These are phyloP conservation scores for Fusarium circinatum DNA, from an alignment of 2,329 filamentous ascomycete species.

Conservation along the genomic window DNA sequence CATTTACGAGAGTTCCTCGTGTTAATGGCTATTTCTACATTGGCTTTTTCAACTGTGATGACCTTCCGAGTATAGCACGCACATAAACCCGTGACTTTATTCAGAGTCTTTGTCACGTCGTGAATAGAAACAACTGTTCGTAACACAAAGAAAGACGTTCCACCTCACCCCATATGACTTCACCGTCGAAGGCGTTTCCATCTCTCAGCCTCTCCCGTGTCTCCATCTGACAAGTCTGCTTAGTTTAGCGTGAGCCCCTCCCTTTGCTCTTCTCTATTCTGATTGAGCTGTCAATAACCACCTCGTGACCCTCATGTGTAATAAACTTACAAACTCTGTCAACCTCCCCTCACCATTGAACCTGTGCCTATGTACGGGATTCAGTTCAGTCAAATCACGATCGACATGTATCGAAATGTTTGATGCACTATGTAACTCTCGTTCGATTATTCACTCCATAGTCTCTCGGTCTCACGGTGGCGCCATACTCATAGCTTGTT, in stretches of 20 bases:
- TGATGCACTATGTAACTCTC: neutral
- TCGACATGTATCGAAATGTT: conserved; percentile 8
- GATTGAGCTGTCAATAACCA: conserved; percentile 18
- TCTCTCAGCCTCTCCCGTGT: conserved; percentile 29
- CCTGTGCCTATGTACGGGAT: neutral
- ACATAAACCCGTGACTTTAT: neutral
- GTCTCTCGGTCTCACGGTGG: conserved; percentile 4
- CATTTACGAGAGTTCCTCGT: conserved; percentile 34
- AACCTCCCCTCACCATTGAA: neutral
- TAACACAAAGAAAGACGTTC: conserved; percentile 14
- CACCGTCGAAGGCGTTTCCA: conserved; percentile 13
- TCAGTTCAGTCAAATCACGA: neutral
- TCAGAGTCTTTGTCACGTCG: neutral
- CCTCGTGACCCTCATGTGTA: conserved; percentile 27
- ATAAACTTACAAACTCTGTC: conserved; percentile 7
- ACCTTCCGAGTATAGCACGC: neutral
- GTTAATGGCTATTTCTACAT: conserved; percentile 17
- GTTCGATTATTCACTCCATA: neutral
- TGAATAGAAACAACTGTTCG: neutral
- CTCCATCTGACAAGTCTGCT: conserved; percentile 27
- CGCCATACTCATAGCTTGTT: neutral
- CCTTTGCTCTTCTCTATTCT: neutral
- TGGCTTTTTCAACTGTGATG: conserved; percentile 3
- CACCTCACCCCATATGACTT: conserved; percentile 29
- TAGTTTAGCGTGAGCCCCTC: conserved; percentile 5